Base-by-base conservation (phyloP, 345 rosid species). In the Aurinia saxatilis region DNA sequence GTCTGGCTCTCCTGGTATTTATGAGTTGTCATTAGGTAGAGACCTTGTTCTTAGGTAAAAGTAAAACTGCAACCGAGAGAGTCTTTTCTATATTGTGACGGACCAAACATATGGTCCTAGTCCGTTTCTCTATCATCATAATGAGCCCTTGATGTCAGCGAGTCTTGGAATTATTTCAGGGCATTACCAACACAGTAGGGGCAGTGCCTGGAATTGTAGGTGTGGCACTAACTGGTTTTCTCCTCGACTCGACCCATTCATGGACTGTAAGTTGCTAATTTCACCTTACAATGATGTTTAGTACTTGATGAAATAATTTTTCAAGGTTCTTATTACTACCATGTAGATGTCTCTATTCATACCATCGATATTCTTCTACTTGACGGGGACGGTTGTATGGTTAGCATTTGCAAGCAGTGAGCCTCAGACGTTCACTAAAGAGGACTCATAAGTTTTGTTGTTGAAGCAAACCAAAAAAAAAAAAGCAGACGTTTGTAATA, bases 161-260 rank as follows among this genome's bases (percentile, higher is more conserved):
- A 27, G 31, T 27, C 5, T 27, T 27, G 31, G 5, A 27, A 27
- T 27, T 27, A 27, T 11, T 57, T 16, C 73, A 92, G 98, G 96
- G 96, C 42, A 83, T 89, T 63, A 92, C 98, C 46, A 92, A 89
- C 73, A 86, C 96, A 7, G 80, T 80, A 6, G 98, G 98, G 47
- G 98, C 98, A 2, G 75, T 89, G 34, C 96, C 98, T 23, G 98
- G 98, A 50, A 87, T 92, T 15, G 63, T 92, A 23, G 98, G 96
- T 52, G 91, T 92, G 57, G 87, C 93, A n/a, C 79, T 92, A 50
- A 89, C 98, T 7, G 95, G 98, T 52, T 87, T 77, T 71, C 85
- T 92, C 63, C 90, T 92, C 1, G 97, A 92, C 80, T 75, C 90
- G 64, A 92, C 96, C 60, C 97, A 87, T 71, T 87, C 95, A 0